Percentiles rank a stretch among this genome's conserved stretches.
Evolutionary conservation across 2,329 filamentous ascomycete genomes (phyloP).

Genomic region (Aspergillus terreus): DNA sequence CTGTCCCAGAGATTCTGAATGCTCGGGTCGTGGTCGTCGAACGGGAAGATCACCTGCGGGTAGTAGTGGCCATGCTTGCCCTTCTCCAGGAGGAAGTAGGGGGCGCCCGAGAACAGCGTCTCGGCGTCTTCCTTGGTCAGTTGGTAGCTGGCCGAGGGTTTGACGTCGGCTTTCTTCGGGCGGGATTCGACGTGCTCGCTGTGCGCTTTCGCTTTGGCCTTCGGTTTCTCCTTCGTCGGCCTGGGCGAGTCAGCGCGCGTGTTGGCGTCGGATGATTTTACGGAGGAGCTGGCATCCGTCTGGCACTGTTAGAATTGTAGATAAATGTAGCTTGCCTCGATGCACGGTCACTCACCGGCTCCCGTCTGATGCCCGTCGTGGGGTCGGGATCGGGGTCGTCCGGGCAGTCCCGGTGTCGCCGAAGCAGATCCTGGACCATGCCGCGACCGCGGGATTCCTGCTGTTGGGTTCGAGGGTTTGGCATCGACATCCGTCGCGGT

Average conservation of each 20-base stretch:
- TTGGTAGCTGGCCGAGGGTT: slow-evolving; percentile 1
- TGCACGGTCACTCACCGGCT: background rate
- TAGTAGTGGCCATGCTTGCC: slow-evolving; percentile 38
- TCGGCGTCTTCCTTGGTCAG: slow-evolving; percentile 38
- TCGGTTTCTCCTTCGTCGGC: background rate
- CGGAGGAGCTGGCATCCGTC: background rate
- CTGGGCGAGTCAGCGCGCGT: background rate
- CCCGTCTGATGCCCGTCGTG: background rate
- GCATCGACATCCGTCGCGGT: slow-evolving; percentile 8
- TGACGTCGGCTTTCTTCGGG: background rate
- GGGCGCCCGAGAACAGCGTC: slow-evolving; percentile 40
- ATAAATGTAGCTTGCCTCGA: background rate
- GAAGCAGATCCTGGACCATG: slow-evolving; percentile 22
- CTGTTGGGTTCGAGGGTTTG: slow-evolving; percentile 6
- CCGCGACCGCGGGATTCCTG: slow-evolving; percentile 4
- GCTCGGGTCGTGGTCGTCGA: slow-evolving; percentile 36
- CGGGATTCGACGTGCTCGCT: background rate
- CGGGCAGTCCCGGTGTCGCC: slow-evolving; percentile 14
- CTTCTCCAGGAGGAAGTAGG: slow-evolving; percentile 44
- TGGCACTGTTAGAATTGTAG: background rate
- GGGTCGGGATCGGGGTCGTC: background rate
- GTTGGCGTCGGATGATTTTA: background rate
- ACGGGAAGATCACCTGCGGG: slow-evolving; percentile 44
- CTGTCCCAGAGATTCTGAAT: slow-evolving; percentile 41
- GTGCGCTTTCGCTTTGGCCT: background rate